These are phyloP conservation scores for Scheffersomyces insectosa DNA, from an alignment of 1,139 yeast genomes.

Conservation along the genomic window DNA sequence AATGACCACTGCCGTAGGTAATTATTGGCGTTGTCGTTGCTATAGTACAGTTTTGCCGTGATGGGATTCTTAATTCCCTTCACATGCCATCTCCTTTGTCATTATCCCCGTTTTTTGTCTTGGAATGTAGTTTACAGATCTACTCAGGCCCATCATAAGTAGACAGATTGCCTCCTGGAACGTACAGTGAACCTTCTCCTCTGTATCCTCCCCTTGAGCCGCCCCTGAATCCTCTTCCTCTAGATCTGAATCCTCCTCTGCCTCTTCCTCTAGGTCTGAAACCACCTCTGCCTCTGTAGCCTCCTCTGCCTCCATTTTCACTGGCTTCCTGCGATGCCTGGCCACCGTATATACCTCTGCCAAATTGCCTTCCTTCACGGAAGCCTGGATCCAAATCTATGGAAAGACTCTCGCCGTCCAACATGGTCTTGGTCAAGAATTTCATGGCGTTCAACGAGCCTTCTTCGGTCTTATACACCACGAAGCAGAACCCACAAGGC, in stretches of 20 bases:
- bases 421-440: constrained; percentile 73
- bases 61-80: too few relatives aligned
- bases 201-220: constrained; percentile 28
- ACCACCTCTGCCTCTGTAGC: constrained; percentile 18
- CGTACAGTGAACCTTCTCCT: constrained; percentile 21
- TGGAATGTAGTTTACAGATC: too few relatives aligned
- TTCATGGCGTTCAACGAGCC: constrained; percentile 82
- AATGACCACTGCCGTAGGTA: too few relatives aligned
- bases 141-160: neutral
- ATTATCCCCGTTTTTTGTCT: too few relatives aligned
- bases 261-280: constrained; percentile 22
- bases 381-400: constrained; percentile 96
- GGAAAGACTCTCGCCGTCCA: constrained; percentile 77
- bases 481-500: constrained; percentile 96
- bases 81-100: too few relatives aligned
- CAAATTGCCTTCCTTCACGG: constrained; percentile 90
- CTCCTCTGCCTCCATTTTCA: constrained; percentile 19
- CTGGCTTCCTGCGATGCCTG: constrained; percentile 54
- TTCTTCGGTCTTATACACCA: constrained; percentile 64
- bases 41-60: too few relatives aligned
- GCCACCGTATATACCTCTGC: constrained; percentile 89
- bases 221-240: constrained; percentile 24
- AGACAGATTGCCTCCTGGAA: constrained; percentile 4
- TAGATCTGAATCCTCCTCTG: constrained; percentile 30
- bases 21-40: too few relatives aligned